A percentile compares a stretch with the other conserved stretches of the same genome.
Conservation (phyloP, 2,329 filamentous ascomycete species). For the Pseudohalonectria lignicola region DNA sequence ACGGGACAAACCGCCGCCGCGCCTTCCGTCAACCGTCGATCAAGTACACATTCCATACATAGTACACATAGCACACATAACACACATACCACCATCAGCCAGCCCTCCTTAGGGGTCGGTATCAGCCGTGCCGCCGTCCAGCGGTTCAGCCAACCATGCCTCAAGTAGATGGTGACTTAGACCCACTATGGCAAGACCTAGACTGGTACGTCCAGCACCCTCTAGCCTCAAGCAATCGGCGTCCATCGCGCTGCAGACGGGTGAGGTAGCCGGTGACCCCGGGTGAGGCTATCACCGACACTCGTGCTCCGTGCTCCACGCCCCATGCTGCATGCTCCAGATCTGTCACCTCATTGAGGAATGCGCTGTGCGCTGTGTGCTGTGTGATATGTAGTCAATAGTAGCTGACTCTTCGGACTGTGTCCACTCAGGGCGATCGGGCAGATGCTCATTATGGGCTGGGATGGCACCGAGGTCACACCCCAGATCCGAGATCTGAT, state of each 20-base stretch:
- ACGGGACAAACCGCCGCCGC: not conserved
- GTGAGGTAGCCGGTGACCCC: no score
- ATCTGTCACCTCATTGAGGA: not conserved
- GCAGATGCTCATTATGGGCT: constrained; percentile 74
- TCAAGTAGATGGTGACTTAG: constrained; percentile 30
- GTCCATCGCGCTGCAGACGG: no score
- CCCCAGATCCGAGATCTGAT: constrained; percentile 75
- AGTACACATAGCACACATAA: no score
- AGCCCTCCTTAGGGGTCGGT: no score
- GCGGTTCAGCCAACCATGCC: not conserved
- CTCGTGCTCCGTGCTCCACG: not conserved
- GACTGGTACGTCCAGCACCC: constrained; percentile 56
- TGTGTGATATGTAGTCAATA: not conserved
- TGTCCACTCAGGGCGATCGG: constrained; percentile 49
- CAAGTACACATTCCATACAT: no score
- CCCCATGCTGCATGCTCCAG: no score
- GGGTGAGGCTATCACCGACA: not conserved
- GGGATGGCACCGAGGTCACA: constrained; percentile 74
- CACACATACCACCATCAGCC: no score
- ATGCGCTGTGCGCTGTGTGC: not conserved
- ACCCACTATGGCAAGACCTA: constrained; percentile 64
- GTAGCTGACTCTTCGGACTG: not conserved
- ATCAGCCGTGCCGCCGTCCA: no score
- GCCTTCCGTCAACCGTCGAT: not conserved
- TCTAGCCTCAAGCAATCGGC: no score